Evolutionary conservation across 192 early-diverging fungal genomes (phyloP).

Genomic region (Coemansia sp.): DNA sequence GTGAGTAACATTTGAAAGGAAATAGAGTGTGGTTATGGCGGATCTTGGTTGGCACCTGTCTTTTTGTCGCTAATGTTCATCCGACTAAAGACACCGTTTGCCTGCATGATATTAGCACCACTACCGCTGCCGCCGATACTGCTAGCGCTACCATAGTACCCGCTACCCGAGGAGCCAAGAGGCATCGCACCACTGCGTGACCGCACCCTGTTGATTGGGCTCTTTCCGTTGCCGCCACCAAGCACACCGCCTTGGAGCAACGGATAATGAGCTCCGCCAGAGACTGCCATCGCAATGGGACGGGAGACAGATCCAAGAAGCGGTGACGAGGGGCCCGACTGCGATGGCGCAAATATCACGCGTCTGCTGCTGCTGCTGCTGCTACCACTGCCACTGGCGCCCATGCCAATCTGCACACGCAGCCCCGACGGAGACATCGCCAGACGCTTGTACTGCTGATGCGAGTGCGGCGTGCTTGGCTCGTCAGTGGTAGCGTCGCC

Average conservation of each 20-base stretch:
- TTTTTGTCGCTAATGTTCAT: constrained; percentile 48
- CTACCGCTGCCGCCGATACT: background rate
- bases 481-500: constrained; percentile 4
- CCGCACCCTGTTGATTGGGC: constrained; percentile 20
- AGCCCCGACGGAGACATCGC: constrained; percentile 52
- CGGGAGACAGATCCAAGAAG: constrained; percentile 18
- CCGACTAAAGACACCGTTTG: constrained; percentile 52
- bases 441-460: constrained; percentile 41
- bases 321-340: constrained; percentile 36
- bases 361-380: constrained; percentile 6
- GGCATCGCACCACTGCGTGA: constrained; percentile 40
- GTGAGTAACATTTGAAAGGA: background rate
- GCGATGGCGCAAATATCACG: constrained; percentile 6
- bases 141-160: background rate
- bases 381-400: background rate
- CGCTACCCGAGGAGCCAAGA: background rate
- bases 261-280: background rate
- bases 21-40: background rate
- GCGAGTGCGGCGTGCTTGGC: constrained; percentile 1
- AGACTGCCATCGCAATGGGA: constrained; percentile 8
- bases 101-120: constrained; percentile 21
- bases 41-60: constrained; percentile 5
- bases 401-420: constrained; percentile 36
- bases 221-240: background rate
- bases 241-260: background rate